Evolutionary conservation across 1,284 basidiomycete species (phyloP).

Genomic region (Ceratobasidium theobromae): DNA sequence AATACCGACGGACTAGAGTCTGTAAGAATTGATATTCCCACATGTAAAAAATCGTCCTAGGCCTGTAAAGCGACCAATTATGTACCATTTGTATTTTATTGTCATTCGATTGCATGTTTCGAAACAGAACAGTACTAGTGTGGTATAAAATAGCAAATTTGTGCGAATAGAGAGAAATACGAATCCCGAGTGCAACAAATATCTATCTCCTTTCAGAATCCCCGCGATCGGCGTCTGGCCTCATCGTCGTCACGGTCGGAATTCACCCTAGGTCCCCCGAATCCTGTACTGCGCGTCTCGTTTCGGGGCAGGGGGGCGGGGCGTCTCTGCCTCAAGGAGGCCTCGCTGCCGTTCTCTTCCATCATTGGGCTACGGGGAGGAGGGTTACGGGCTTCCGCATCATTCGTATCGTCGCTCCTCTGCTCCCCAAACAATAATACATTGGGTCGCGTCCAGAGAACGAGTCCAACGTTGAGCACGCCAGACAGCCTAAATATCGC

Average conservation of each 20-base stretch:
- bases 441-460: conserved; percentile 33
- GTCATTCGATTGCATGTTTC: neutral
- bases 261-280: neutral
- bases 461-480: conserved; percentile 33
- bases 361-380: no score
- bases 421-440: conserved; percentile 32
- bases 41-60: neutral
- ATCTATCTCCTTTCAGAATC: neutral
- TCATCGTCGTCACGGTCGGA: neutral
- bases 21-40: conserved; percentile 8
- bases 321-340: neutral
- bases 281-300: neutral
- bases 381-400: neutral
- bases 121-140: neutral
- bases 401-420: neutral
- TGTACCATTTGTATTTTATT: conserved; percentile 3
- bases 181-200: neutral
- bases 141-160: neutral
- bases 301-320: neutral
- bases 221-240: neutral
- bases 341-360: neutral
- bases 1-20: neutral
- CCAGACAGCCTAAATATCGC: conserved; percentile 32
- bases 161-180: neutral
- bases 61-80: neutral